Evolutionary conservation across 768 basidiomycete species (phyloP).

Genomic region (Pleurotus giganteus): DNA sequence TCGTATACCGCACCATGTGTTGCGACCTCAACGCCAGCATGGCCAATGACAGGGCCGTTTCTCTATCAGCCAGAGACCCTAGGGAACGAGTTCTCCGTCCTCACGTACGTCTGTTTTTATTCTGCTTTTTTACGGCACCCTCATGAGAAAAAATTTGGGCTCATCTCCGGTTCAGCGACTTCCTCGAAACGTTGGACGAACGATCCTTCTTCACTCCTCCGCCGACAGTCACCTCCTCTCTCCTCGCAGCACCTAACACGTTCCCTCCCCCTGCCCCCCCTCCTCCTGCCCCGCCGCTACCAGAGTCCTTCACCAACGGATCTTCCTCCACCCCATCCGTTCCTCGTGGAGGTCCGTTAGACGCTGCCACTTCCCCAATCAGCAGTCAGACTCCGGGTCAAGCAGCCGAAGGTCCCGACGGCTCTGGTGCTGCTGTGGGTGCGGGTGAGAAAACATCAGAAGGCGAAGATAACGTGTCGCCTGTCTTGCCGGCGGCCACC

Average conservation of each 20-base stretch:
- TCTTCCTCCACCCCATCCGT: slow-evolving; percentile 10
- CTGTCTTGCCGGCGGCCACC: slow-evolving; percentile 68
- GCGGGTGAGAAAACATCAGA: slow-evolving; percentile 4
- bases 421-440: slow-evolving; percentile 10
- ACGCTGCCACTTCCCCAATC: neutral
- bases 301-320: slow-evolving; percentile 8
- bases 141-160: neutral
- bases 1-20: slow-evolving; percentile 14
- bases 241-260: no score
- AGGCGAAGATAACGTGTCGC: slow-evolving; percentile 38
- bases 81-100: slow-evolving; percentile 80
- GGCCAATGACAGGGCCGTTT: slow-evolving; percentile 30
- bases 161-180: slow-evolving; percentile 54
- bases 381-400: slow-evolving; percentile 4
- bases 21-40: neutral
- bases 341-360: slow-evolving; percentile 6
- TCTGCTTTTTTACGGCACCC: neutral
- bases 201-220: slow-evolving; percentile 76
- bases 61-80: slow-evolving; percentile 71
- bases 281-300: slow-evolving; percentile 23
- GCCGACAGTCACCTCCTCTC: slow-evolving; percentile 41
- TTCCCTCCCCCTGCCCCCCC: no score
- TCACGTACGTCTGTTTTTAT: slow-evolving; percentile 52
- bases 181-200: slow-evolving; percentile 85
- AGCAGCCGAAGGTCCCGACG: slow-evolving; percentile 14